Percentiles rank a stretch among this genome's conserved stretches.
Conservation (phyloP, 768 basidiomycete species). For the Russula dissimulans region DNA sequence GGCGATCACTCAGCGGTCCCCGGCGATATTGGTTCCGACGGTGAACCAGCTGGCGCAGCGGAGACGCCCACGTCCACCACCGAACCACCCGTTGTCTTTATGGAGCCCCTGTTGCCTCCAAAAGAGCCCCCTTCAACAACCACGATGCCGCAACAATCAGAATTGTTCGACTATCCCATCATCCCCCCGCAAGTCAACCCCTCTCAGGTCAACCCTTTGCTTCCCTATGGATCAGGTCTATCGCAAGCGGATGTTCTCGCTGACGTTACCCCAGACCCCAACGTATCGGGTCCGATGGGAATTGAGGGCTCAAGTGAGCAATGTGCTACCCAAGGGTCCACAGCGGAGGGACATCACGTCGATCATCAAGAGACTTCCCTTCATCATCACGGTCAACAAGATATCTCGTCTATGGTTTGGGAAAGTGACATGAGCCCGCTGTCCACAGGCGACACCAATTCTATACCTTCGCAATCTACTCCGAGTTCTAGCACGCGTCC, state of each 20-base stretch:
- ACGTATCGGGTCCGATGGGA: not conserved
- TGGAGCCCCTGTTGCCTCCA: conserved; percentile 17
- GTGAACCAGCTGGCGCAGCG: not conserved
- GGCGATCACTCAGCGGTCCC: not conserved
- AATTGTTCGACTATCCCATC: not conserved
- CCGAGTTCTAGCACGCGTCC: not conserved
- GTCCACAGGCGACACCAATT: conserved; percentile 2
- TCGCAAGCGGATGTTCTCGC: not conserved
- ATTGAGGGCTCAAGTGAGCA: not conserved
- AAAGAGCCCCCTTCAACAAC: not conserved
- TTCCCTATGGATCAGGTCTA: not conserved
- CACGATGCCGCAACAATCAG: not conserved
- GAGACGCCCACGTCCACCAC: not conserved
- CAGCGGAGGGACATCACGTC: not conserved
- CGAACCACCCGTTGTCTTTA: conserved; percentile 8
- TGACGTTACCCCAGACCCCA: not conserved
- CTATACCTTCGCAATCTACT: not conserved
- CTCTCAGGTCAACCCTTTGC: not conserved
- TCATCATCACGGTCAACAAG: not conserved
- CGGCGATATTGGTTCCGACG: not conserved
- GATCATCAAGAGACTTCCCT: not conserved
- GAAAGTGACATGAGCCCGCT: conserved; percentile 1
- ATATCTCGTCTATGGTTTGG: conserved; percentile 2
- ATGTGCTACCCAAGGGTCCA: not conserved
- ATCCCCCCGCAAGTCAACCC: not conserved